These are phyloP conservation scores for Cardamine occulta DNA, from an alignment of 345 rosid species.

Conservation along the genomic window DNA sequence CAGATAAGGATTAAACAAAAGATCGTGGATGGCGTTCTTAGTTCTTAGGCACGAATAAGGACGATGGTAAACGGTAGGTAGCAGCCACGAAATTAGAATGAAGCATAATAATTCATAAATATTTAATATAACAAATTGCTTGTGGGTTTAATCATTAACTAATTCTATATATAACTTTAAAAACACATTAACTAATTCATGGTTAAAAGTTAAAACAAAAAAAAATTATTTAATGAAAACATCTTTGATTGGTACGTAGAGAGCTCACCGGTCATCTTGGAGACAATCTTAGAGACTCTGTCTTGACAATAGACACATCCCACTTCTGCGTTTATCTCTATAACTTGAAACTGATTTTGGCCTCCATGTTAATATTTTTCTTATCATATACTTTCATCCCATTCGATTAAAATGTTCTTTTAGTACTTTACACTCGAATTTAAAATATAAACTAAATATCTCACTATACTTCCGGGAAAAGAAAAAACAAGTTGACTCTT, in stretches of 20 bases:
- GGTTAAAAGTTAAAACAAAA: too few relatives aligned
- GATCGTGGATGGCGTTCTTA: constrained; percentile 19
- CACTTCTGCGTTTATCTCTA: constrained; percentile 41
- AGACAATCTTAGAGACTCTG: constrained; percentile 42
- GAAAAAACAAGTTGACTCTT: background rate
- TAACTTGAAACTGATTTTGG: constrained; percentile 39
- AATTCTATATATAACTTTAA: background rate
- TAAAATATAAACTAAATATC: background rate
- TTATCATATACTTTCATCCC: background rate
- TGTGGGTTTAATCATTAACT: background rate
- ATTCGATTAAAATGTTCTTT: background rate
- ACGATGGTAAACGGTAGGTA: constrained; percentile 34
- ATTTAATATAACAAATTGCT: constrained; percentile 18
- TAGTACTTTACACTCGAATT: background rate
- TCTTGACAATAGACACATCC: constrained; percentile 43
- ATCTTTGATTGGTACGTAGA: background rate
- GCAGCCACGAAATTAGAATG: constrained; percentile 31
- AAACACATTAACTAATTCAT: background rate
- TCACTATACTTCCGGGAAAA: background rate
- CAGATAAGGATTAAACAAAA: constrained; percentile 11
- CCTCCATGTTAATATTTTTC: constrained; percentile 28
- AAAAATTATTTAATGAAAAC: background rate
- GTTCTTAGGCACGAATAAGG: constrained; percentile 21
- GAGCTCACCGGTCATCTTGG: constrained; percentile 45
- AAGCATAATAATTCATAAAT: background rate